Conservation (phyloP, 768 basidiomycete genomes). For the Tulasnella sp. region DNA sequence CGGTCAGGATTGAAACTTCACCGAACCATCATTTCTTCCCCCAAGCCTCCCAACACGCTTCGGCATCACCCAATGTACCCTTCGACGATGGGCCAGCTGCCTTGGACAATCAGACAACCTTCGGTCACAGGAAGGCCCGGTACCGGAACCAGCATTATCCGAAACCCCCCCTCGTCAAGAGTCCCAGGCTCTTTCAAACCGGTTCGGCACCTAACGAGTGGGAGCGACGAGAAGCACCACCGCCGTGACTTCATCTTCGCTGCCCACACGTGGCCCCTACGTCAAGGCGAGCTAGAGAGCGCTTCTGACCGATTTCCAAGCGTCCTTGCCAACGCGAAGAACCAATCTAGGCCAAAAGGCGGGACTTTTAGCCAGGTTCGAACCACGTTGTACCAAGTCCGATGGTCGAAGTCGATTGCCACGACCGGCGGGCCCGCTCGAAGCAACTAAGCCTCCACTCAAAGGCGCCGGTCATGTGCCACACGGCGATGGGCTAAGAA, state of each 20-base stretch:
- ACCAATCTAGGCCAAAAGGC: not conserved
- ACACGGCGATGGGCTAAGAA: not conserved
- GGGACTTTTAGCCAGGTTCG: not conserved
- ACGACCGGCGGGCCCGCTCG: not conserved
- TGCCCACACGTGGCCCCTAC: constrained; percentile 9
- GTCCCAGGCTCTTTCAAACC: constrained; percentile 4
- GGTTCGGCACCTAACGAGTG: constrained; percentile 12
- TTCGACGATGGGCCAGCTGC: not conserved
- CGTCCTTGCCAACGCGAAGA: not conserved
- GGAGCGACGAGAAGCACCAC: not conserved
- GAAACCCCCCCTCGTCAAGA: not conserved
- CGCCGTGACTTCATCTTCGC: constrained; percentile 4
- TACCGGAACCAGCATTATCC: not conserved
- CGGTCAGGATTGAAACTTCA: not conserved
- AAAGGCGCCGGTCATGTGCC: not conserved
- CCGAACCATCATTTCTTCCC: not conserved
- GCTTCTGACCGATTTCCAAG: not conserved
- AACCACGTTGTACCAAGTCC: not conserved
- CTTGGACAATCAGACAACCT: not conserved
- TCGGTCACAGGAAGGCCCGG: not conserved
- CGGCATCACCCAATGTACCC: not conserved
- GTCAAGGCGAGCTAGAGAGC: not conserved
- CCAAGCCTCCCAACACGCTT: not conserved
- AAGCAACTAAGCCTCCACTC: not conserved
- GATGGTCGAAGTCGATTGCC: not conserved